These are phyloP conservation scores for Stagonosporopsis chrysanthemi DNA, from an alignment of 2,329 filamentous ascomycete species.

Conservation along the genomic window DNA sequence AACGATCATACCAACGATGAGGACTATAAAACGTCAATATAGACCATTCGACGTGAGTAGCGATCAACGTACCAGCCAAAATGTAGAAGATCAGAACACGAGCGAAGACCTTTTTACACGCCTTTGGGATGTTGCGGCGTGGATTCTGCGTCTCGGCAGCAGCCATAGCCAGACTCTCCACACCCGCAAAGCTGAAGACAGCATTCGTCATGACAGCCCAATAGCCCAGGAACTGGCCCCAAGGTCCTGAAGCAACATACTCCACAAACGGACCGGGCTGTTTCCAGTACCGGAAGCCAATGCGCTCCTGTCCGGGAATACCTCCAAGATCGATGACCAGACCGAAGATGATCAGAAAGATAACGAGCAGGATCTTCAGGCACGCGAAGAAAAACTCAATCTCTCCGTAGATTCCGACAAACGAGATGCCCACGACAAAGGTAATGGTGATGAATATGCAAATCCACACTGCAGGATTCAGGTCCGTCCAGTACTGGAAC, in stretches of 20 bases:
- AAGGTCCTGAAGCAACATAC: constrained; percentile 59
- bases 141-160: constrained; percentile 43
- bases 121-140: constrained; percentile 57
- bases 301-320: constrained; percentile 34
- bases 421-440: constrained; percentile 42
- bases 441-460: constrained; percentile 43
- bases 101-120: constrained; percentile 60
- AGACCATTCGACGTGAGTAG: not conserved
- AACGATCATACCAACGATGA: constrained; percentile 65
- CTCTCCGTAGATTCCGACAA: constrained; percentile 48
- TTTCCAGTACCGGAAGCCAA: constrained; percentile 73
- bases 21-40: constrained; percentile 37
- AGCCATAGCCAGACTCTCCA: constrained; percentile 40
- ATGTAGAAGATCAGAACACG: constrained; percentile 63
- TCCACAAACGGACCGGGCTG: constrained; percentile 63
- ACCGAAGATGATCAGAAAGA: constrained; percentile 40
- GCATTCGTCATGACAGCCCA: constrained; percentile 63
- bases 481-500: constrained; percentile 38
- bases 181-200: constrained; percentile 38
- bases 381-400: constrained; percentile 59
- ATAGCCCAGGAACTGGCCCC: constrained; percentile 69
- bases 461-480: constrained; percentile 47
- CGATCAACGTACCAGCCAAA: constrained; percentile 32
- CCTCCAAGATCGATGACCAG: constrained; percentile 42
- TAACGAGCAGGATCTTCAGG: constrained; percentile 52